Evolutionary conservation across 2,329 filamentous ascomycete genomes (phyloP).

Genomic region (Cercospora zeina): DNA sequence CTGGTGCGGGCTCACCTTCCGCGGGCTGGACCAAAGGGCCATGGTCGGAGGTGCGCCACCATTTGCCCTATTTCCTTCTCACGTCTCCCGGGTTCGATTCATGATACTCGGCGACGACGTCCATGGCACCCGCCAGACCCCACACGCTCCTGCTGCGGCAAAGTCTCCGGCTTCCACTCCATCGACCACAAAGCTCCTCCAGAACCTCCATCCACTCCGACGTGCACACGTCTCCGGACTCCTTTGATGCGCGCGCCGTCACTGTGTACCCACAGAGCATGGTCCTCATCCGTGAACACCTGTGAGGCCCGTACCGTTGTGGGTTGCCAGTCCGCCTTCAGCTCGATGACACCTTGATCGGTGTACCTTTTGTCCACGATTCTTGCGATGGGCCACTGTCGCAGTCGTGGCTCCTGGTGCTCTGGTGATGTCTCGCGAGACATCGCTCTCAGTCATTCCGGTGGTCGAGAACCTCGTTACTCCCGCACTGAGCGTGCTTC

Average conservation of each 20-base stretch:
- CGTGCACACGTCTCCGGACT: background rate
- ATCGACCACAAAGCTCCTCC: conserved; percentile 1
- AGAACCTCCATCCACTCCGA: background rate
- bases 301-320: background rate
- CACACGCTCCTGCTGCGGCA: conserved; percentile 3
- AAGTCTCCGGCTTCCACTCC: background rate
- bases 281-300: background rate
- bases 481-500: no score
- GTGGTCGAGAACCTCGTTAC: no score
- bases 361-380: conserved; percentile 3
- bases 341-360: conserved; percentile 4
- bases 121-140: conserved; percentile 1
- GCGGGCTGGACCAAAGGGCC: background rate
- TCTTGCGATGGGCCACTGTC: background rate
- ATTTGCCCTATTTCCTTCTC: conserved; percentile 4
- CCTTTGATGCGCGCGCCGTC: background rate
- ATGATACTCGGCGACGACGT: conserved; percentile 2
- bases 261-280: background rate
- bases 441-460: background rate
- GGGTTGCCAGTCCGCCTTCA: conserved; percentile 5
- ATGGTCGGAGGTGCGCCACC: conserved; percentile 3
- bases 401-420: background rate
- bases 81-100: background rate
- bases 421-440: background rate
- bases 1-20: background rate